A percentile compares a stretch with the other conserved stretches of the same genome.
phyloP scores from a whole-genome alignment of 495 filamentous ascomycete species.

The Xylaria castorea region DNA sequence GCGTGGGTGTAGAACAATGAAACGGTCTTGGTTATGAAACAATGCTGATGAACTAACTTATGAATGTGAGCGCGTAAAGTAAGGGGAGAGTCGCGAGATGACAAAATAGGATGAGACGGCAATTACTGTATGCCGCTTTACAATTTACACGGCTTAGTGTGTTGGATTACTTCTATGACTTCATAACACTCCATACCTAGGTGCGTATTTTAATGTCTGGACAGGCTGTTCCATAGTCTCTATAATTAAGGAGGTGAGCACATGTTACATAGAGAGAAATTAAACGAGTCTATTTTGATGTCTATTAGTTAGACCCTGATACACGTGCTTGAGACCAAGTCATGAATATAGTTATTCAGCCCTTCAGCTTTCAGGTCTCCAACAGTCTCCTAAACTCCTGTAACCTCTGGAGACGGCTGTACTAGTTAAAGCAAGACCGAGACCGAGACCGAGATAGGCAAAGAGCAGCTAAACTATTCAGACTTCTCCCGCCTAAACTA shows the following conservation, averaged over 20 bases:
- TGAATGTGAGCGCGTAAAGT: not conserved
- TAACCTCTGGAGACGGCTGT: too few relatives aligned
- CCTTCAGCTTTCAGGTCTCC: too few relatives aligned
- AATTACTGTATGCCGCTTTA: not conserved
- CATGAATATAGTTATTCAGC: too few relatives aligned
- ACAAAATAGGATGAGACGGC: not conserved
- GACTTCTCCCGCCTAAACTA: too few relatives aligned
- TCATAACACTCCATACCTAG: not conserved
- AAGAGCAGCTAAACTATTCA: too few relatives aligned
- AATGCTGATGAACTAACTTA: not conserved
- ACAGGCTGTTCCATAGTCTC: not conserved
- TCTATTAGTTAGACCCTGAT: not conserved
- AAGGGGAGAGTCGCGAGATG: not conserved
- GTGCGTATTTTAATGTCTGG: not conserved
- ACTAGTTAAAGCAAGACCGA: too few relatives aligned
- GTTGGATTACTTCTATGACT: not conserved
- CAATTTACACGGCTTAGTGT: not conserved
- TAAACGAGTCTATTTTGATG: not conserved
- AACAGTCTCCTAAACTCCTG: too few relatives aligned
- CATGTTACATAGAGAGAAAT: not conserved
- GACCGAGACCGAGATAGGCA: too few relatives aligned
- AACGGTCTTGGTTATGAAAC: not conserved
- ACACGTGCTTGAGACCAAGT: too few relatives aligned
- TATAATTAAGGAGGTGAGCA: not conserved
- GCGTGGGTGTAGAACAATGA: not conserved